Evolutionary conservation across 2,329 filamentous ascomycete species (phyloP).

Genomic region (Nectriaceae sp.): DNA sequence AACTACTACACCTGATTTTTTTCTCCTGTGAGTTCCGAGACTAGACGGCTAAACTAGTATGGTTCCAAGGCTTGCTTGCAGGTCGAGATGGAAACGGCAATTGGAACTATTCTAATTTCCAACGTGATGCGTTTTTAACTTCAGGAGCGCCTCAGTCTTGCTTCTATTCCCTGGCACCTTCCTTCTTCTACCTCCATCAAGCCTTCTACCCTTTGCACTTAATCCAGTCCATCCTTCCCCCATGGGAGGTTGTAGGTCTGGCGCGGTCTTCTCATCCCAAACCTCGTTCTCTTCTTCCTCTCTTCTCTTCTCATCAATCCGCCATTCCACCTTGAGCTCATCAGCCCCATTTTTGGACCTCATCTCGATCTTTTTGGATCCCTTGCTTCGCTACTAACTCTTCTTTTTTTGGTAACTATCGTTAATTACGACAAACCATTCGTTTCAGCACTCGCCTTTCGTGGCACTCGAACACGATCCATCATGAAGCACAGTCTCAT

Average conservation of each 20-base stretch:
- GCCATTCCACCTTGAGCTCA: constrained; percentile 23
- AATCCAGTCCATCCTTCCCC: constrained; percentile 1
- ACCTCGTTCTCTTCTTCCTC: constrained; percentile 8
- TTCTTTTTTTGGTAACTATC: constrained; percentile 35
- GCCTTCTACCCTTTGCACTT: constrained; percentile 1
- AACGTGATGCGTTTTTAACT: no score
- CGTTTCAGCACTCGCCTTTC: constrained; percentile 16
- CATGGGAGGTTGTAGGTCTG: no score
- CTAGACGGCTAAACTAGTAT: no score
- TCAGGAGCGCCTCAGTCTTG: no score
- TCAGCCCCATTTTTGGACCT: constrained; percentile 26
- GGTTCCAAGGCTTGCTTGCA: no score
- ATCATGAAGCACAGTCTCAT: constrained; percentile 26
- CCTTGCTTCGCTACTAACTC: constrained; percentile 14
- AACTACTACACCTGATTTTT: background rate
- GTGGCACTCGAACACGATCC: background rate
- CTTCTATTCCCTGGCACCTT: no score
- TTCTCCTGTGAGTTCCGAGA: background rate
- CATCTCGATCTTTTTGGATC: constrained; percentile 36
- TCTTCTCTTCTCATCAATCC: constrained; percentile 18
- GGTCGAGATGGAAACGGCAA: no score
- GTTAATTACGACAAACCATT: constrained; percentile 32
- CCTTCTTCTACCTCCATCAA: no score
- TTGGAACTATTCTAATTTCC: no score
- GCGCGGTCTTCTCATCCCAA: background rate